Conservation (phyloP, 75 land plant genomes). For the Picea sitchensis region DNA sequence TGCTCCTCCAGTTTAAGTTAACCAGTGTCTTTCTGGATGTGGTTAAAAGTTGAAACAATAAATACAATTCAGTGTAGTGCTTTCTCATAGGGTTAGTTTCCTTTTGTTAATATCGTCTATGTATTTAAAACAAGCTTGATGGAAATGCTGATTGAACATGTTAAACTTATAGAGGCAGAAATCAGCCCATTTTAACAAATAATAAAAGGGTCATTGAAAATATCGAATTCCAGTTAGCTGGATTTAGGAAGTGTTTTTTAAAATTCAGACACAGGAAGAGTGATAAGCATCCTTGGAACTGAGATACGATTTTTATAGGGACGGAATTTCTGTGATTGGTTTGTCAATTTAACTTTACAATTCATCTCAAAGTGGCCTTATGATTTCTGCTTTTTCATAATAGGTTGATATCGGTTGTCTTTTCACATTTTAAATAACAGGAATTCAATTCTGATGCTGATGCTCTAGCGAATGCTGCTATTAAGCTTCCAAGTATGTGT, state of each 20-base stretch:
- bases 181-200: background rate
- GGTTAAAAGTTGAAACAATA: background rate
- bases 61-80: background rate
- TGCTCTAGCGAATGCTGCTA: slow-evolving; percentile 68
- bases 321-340: background rate
- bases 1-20: background rate
- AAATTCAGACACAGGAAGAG: background rate
- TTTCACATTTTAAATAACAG: slow-evolving; percentile 20
- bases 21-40: background rate
- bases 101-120: background rate
- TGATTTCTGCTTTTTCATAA: background rate
- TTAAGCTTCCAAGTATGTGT: slow-evolving; percentile 37
- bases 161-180: background rate
- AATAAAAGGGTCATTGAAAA: background rate
- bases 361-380: background rate
- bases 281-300: background rate
- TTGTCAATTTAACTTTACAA: background rate
- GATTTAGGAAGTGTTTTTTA: too few relatives aligned
- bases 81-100: background rate
- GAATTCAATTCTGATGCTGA: slow-evolving; percentile 76
- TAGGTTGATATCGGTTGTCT: background rate
- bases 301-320: background rate
- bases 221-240: background rate
- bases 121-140: background rate
- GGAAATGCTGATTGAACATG: background rate